A percentile compares a stretch with the other conserved stretches of the same genome.
Conservation (phyloP, 208 protist genomes). For the Trichomonas vaginalis region DNA sequence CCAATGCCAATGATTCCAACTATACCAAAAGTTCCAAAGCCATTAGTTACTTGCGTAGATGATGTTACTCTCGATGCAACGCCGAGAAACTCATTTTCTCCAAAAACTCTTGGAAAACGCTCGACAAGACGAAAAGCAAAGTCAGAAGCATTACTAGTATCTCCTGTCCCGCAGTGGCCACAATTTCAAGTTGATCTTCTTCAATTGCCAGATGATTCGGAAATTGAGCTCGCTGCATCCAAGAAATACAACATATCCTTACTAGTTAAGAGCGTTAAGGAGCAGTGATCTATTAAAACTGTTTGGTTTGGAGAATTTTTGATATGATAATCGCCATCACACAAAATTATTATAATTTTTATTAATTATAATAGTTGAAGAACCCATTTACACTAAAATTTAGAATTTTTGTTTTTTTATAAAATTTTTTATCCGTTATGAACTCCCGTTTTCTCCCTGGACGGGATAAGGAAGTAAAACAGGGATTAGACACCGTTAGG, state of each 20-base stretch:
- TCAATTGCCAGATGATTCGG: not conserved
- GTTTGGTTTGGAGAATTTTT: too few species aligned
- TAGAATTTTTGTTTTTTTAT: too few species aligned
- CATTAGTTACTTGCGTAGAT: not conserved
- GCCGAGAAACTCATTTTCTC: not conserved
- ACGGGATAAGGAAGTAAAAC: not conserved
- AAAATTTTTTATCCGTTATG: not conserved
- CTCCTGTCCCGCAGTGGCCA: not conserved
- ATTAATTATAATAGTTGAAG: too few species aligned
- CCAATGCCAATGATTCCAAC: not conserved
- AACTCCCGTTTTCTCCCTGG: not conserved
- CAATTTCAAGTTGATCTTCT: not conserved
- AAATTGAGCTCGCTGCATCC: not conserved
- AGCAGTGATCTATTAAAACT: not conserved
- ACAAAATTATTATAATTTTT: too few species aligned
- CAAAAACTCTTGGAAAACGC: not conserved
- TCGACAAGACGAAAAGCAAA: not conserved
- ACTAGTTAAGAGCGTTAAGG: not conserved
- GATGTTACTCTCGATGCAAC: not conserved
- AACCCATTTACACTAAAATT: too few species aligned
- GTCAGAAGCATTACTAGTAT: not conserved
- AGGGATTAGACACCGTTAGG: not conserved
- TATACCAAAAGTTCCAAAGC: not conserved
- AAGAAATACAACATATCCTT: not conserved
- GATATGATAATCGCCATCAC: too few species aligned